These are phyloP conservation scores for Aspergillus asperescens DNA, from an alignment of 495 filamentous ascomycete genomes.

Conservation along the genomic window DNA sequence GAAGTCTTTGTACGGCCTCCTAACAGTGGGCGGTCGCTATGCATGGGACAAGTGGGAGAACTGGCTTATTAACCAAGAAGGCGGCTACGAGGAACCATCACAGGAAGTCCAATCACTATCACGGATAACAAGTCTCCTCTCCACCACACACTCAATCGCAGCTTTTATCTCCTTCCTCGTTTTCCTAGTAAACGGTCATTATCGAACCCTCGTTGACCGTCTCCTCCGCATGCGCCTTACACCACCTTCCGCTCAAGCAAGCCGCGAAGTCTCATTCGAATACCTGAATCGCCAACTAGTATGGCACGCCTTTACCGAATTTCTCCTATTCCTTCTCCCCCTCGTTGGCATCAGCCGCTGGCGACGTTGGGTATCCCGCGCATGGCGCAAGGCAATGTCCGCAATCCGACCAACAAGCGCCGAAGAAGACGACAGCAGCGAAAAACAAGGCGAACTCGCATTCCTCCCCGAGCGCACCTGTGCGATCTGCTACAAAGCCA, in stretches of 20 bases:
- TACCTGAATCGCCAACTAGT: slow-evolving; percentile 97
- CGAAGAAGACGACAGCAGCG: slow-evolving; percentile 40
- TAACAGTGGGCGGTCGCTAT: slow-evolving; percentile 85
- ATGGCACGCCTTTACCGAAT: slow-evolving; percentile 98
- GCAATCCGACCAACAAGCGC: slow-evolving; percentile 50
- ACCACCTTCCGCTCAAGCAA: slow-evolving; percentile 73
- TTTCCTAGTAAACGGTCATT: slow-evolving; percentile 84
- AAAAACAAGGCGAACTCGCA: slow-evolving; percentile 64
- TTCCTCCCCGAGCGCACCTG: slow-evolving; percentile 93
- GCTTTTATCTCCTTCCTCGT: slow-evolving; percentile 81
- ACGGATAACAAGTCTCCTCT: slow-evolving; percentile 60
- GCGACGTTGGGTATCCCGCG: slow-evolving; percentile 80
- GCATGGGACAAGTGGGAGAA: slow-evolving; percentile 86
- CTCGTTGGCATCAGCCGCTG: slow-evolving; percentile 90
- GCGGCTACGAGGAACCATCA: slow-evolving; percentile 58
- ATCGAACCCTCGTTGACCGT: slow-evolving; percentile 86
- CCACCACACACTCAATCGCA: slow-evolving; percentile 69
- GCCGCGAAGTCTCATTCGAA: slow-evolving; percentile 90
- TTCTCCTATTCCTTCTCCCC: slow-evolving; percentile 90
- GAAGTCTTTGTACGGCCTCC: slow-evolving; percentile 74
- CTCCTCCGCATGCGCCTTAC: slow-evolving; percentile 79
- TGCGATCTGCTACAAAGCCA: slow-evolving; percentile 94
- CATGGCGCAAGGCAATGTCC: slow-evolving; percentile 70
- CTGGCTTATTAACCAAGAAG: slow-evolving; percentile 70
- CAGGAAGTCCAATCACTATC: slow-evolving; percentile 54